Evolutionary conservation across 2,329 filamentous ascomycete species (phyloP).

Genomic region (Beauveria asiatica): DNA sequence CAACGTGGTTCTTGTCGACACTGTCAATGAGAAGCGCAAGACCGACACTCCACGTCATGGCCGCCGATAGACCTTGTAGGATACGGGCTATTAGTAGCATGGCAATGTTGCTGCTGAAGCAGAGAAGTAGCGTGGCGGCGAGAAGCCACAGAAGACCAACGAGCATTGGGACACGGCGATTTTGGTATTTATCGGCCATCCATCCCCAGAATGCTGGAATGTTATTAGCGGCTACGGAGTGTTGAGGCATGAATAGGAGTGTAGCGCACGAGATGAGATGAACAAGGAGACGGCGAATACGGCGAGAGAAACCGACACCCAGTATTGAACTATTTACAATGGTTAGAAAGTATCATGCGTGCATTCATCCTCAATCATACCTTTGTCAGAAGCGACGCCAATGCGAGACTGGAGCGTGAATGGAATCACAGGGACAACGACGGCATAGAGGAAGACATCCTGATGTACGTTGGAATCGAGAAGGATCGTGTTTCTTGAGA

Average conservation of each 20-base stretch:
- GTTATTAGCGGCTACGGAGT: neutral
- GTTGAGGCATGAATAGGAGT: neutral
- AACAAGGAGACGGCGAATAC: conserved; percentile 25
- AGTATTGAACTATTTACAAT: conserved; percentile 21
- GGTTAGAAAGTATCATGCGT: neutral
- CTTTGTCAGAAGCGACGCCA: conserved; percentile 17
- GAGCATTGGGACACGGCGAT: conserved; percentile 26
- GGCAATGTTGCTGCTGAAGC: conserved; percentile 21
- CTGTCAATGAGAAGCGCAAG: conserved; percentile 28
- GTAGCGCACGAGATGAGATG: conserved; percentile 22
- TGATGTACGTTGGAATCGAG: conserved; percentile 13
- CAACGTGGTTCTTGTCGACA: conserved; percentile 23
- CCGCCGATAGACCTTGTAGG: conserved; percentile 25
- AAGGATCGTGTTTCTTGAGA: neutral
- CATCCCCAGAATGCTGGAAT: conserved; percentile 27
- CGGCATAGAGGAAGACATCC: conserved; percentile 28
- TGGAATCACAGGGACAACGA: conserved; percentile 26
- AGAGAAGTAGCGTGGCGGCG: conserved; percentile 24
- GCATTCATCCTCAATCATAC: conserved; percentile 7
- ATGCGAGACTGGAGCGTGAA: conserved; percentile 22
- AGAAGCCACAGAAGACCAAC: conserved; percentile 22
- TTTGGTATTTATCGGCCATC: conserved; percentile 25
- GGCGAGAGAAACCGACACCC: conserved; percentile 28
- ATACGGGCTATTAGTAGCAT: conserved; percentile 26
- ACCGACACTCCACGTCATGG: conserved; percentile 29